These are phyloP conservation scores for Fusarium nygamai DNA, from an alignment of 2,329 filamentous ascomycete species.

Conservation along the genomic window DNA sequence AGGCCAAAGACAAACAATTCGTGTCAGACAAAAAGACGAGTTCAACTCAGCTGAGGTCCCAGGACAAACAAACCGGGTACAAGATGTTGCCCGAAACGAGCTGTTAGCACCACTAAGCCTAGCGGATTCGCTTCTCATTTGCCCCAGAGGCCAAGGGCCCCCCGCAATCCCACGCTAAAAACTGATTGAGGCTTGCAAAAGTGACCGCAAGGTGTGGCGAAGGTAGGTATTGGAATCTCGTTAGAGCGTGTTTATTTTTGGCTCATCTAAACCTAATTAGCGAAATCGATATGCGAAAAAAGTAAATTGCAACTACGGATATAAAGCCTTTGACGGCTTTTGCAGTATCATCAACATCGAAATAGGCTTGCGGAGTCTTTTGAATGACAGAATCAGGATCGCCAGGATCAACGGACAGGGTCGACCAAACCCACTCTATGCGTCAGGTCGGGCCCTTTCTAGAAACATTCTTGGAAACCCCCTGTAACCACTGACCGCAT, in stretches of 20 bases:
- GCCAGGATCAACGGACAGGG: not conserved
- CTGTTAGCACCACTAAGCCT: not conserved
- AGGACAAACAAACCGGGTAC: not conserved
- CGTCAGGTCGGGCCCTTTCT: not conserved
- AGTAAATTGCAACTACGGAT: not conserved
- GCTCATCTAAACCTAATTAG: not conserved
- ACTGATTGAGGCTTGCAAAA: conserved; percentile 14
- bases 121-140: conserved; percentile 1
- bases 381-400: not conserved
- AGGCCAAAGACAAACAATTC: not conserved
- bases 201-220: conserved; percentile 30
- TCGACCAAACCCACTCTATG: not conserved
- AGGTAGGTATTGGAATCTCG: not conserved
- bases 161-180: conserved; percentile 17
- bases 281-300: conserved; percentile 2
- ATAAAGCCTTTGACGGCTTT: not conserved
- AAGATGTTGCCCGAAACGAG: not conserved
- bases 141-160: conserved; percentile 5
- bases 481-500: not conserved
- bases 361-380: not conserved
- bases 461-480: conserved; percentile 3
- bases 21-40: not conserved
- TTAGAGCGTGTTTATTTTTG: conserved; percentile 30
- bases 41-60: conserved; percentile 12
- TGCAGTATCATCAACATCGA: not conserved